phyloP scores from a whole-genome alignment of 805 yeast genomes.

The Sugiyamaella smithiae region DNA sequence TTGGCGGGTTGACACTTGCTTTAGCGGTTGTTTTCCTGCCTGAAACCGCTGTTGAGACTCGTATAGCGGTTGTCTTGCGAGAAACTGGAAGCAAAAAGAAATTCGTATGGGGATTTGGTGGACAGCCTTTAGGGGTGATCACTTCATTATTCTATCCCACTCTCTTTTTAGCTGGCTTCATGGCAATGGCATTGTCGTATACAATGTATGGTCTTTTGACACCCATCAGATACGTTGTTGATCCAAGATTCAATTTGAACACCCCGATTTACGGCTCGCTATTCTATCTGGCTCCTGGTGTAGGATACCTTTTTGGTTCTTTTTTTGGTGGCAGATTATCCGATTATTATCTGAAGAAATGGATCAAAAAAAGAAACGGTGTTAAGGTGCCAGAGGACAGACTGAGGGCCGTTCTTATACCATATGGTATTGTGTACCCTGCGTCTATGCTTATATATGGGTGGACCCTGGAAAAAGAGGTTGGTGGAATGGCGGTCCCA shows the following conservation, averaged over 20 bases:
- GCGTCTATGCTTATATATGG: constrained; percentile 49
- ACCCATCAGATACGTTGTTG: constrained; percentile 54
- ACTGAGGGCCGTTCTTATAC: constrained; percentile 40
- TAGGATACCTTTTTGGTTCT: constrained; percentile 52
- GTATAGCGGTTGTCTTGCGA: constrained; percentile 6
- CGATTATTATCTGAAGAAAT: constrained; percentile 46
- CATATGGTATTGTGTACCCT: constrained; percentile 47
- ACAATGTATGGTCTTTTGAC: constrained; percentile 53
- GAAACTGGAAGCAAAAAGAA: constrained; percentile 26
- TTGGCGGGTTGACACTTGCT: constrained; percentile 39
- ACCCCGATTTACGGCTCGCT: constrained; percentile 51
- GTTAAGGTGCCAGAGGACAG: constrained; percentile 53
- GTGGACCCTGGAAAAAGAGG: constrained; percentile 47
- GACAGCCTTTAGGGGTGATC: constrained; percentile 48
- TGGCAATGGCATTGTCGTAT: constrained; percentile 42
- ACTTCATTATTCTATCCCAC: constrained; percentile 43
- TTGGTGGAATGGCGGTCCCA: constrained; percentile 57
- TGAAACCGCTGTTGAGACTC: constrained; percentile 36
- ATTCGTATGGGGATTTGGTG: constrained; percentile 38
- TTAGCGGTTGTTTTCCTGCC: constrained; percentile 43
- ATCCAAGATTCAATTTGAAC: constrained; percentile 50
- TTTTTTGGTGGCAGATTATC: constrained; percentile 53
- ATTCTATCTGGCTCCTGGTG: constrained; percentile 56
- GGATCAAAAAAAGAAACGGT: constrained; percentile 41
- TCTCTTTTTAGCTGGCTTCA: constrained; percentile 27